Conservation (phyloP, 306 rosid genomes). For the Fagus sylvatica region DNA sequence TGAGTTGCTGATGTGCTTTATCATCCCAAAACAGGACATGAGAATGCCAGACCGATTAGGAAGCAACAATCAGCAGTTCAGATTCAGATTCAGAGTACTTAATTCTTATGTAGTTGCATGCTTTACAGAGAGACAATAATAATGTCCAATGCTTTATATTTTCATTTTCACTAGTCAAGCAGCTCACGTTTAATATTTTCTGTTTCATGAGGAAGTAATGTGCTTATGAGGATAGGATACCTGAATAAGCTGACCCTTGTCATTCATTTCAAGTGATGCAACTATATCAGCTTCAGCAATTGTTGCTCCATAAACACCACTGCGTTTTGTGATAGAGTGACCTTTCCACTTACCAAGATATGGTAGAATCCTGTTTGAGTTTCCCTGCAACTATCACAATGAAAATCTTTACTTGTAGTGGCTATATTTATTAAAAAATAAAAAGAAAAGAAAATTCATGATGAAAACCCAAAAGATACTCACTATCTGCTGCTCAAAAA, state of each 20-base stretch:
- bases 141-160: background rate
- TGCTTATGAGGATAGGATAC: conserved; percentile 40
- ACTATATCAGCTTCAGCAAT: conserved; percentile 68
- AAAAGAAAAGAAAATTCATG: background rate
- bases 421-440: conserved; percentile 15
- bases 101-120: no score
- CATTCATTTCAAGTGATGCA: conserved; percentile 64
- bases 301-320: conserved; percentile 96
- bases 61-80: no score
- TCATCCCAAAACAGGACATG: background rate
- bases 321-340: conserved; percentile 75
- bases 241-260: conserved; percentile 74
- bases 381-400: conserved; percentile 27
- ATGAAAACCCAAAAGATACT: conserved; percentile 8
- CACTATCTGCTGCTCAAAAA: background rate
- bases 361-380: conserved; percentile 54
- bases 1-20: background rate
- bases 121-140: no score
- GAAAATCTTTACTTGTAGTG: conserved; percentile 18
- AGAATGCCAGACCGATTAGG: no score
- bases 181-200: background rate
- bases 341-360: conserved; percentile 97
- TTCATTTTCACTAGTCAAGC: background rate
- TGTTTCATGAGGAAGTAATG: background rate
- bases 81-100: no score